Conservation (phyloP, 192 early-diverging fungal species). For the Backusella parvicylindrica region DNA sequence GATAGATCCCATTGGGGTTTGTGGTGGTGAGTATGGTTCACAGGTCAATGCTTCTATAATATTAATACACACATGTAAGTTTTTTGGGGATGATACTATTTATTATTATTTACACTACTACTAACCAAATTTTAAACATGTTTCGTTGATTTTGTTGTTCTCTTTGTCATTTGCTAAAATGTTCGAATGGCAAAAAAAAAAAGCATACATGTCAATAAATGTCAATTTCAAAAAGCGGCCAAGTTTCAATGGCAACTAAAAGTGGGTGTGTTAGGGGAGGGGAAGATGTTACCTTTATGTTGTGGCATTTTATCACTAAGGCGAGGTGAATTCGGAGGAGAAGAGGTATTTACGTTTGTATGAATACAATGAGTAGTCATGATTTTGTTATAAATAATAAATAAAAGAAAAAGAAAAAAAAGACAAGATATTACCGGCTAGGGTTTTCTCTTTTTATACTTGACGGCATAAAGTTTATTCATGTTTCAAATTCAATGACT, state of each 20-base stretch:
- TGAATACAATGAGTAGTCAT: not conserved
- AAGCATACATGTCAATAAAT: not conserved
- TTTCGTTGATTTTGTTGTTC: not conserved
- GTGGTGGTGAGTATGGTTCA: slow-evolving; percentile 11
- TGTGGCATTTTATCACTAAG: not conserved
- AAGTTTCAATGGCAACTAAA: not conserved
- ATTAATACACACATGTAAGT: not conserved
- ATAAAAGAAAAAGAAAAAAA: not conserved
- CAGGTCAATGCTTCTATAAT: not conserved
- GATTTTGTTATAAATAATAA: not conserved
- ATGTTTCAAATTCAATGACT: not conserved
- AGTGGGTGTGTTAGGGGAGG: too few species aligned
- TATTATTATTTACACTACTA: not conserved
- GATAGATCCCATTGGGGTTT: not conserved
- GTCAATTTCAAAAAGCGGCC: not conserved
- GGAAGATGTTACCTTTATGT: not conserved
- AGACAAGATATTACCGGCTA: not conserved
- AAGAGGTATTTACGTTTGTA: not conserved
- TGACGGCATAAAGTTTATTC: not conserved
- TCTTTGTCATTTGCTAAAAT: not conserved
- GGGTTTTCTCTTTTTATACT: not conserved
- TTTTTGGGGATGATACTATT: not conserved
- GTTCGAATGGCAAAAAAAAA: not conserved
- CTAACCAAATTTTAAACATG: slow-evolving; percentile 5
- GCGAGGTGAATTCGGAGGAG: not conserved